A percentile compares a stretch with the other conserved stretches of the same genome.
phyloP scores from a whole-genome alignment of 345 rosid genomes.

The Acer campestre region DNA sequence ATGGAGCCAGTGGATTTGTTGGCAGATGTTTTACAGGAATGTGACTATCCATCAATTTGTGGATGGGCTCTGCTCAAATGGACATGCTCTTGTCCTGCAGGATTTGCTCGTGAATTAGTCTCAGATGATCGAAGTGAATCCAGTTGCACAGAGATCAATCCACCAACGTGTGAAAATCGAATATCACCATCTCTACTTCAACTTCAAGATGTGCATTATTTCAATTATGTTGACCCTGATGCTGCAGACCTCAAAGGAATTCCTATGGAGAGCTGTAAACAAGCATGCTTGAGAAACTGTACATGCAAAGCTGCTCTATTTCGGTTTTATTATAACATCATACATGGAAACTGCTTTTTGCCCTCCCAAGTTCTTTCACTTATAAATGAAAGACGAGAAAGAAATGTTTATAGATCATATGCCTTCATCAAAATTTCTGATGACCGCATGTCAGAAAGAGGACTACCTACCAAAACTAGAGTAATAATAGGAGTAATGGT shows the following conservation, averaged over 20 bases:
- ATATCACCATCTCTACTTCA: background rate
- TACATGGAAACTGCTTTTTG: background rate
- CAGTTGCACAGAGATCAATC: background rate
- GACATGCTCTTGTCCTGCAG: background rate
- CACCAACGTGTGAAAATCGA: background rate
- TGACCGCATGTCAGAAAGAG: too few relatives aligned
- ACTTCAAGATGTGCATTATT: background rate
- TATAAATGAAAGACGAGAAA: too few relatives aligned
- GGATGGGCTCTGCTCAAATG: background rate
- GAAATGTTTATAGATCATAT: background rate
- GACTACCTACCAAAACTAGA: too few relatives aligned
- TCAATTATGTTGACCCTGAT: background rate
- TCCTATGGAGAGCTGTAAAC: background rate
- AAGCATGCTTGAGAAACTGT: background rate
- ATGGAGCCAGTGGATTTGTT: background rate
- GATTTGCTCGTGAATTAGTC: too few relatives aligned
- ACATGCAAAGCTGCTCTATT: background rate
- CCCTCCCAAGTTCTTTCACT: background rate
- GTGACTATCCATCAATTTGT: background rate
- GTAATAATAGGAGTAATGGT: too few relatives aligned
- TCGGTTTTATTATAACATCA: background rate
- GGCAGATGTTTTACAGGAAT: background rate
- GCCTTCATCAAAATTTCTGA: background rate
- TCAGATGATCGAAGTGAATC: too few relatives aligned
- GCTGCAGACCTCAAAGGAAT: background rate